Percentiles rank a stretch among this genome's conserved stretches.
phyloP scores from a whole-genome alignment of 2,329 filamentous ascomycete genomes.

The Stromatinia cepivora region DNA sequence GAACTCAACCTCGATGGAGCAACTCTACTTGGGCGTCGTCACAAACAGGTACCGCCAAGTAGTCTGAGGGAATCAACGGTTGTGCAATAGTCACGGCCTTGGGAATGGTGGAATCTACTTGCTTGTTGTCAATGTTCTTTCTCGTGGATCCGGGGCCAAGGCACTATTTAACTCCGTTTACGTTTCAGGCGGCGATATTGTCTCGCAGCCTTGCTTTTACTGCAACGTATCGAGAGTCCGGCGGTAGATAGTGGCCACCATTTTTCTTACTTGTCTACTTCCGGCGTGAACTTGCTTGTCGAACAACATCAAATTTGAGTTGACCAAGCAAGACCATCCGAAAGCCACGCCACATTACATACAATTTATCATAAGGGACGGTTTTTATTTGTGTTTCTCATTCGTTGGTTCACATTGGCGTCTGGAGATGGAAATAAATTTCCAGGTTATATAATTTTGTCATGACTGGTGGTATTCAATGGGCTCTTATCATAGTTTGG shows the following conservation, averaged over 20 bases:
- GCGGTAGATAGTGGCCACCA: neutral
- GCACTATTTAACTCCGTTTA: neutral
- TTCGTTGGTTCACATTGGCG: conserved; percentile 22
- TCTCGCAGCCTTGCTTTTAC: neutral
- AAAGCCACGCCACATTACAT: conserved; percentile 5
- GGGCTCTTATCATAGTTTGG: neutral
- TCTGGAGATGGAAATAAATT: conserved; percentile 20
- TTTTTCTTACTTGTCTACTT: neutral
- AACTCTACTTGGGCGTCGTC: conserved; percentile 76
- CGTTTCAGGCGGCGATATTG: neutral
- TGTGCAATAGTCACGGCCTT: conserved; percentile 27
- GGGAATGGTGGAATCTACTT: neutral
- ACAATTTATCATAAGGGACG: conserved; percentile 19
- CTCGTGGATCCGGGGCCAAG: neutral
- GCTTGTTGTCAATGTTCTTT: neutral
- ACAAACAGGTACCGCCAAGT: conserved; percentile 48
- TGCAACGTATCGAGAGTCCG: neutral
- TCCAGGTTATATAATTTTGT: conserved; percentile 7
- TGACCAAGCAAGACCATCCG: neutral
- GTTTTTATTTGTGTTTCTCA: conserved; percentile 14
- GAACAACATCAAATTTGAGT: neutral
- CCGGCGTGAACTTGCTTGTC: neutral
- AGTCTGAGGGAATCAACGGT: conserved; percentile 35
- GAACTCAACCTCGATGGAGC: conserved; percentile 91
- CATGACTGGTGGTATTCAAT: conserved; percentile 10